Evolutionary conservation across 345 rosid genomes (phyloP), one percentile per base, ranked within the genome.

Genomic region (Corchorus capsularis): DNA sequence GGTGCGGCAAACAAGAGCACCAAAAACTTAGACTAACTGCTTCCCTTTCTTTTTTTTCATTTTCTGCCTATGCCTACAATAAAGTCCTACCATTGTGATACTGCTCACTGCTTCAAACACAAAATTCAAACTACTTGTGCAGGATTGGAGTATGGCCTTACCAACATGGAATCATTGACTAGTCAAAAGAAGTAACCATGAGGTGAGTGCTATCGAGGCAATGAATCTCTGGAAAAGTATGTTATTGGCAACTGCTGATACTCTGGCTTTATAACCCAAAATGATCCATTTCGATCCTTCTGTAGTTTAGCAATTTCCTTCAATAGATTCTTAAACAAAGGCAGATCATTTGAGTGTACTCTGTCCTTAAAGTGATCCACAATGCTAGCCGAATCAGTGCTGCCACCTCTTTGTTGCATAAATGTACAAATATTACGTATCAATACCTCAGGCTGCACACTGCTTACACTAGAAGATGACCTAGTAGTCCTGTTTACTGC

Each of bases 351-450:
- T 7, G 85, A 39, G 17, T 92, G 91, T 76, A 93, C 81, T 78
- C 79, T 85, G 46, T 91, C 94, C 77, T 82, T 88, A 64, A 93
- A 96, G 83, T 87, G 91, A 82, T 91, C 81, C 54, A 89, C 92
- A 60, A 93, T 91, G 89, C 84, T 89, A 12, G 78, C 83, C 0
- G 97, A 91, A 82, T 87, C 88, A 0, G 84, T 68, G 50, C 84
- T 90, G 78, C 98, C 97, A 52, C 96, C 96, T 79, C 83, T 88
- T 79, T 86, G 83, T 76, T 93, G 98, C 22, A 96, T 74, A 75
- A 91, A 96, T 34, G 96, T 92, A 84, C 96, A 92, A 68, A 96
- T 87, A 81, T 88, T 84, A 27, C 98, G 90, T 53, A 92, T 87
- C 85, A 96, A 69, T 37, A 91, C 82, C 82, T 96, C 98, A 0